phyloP scores from a whole-genome alignment of 805 yeast species.

The Peterozyma toletana region DNA sequence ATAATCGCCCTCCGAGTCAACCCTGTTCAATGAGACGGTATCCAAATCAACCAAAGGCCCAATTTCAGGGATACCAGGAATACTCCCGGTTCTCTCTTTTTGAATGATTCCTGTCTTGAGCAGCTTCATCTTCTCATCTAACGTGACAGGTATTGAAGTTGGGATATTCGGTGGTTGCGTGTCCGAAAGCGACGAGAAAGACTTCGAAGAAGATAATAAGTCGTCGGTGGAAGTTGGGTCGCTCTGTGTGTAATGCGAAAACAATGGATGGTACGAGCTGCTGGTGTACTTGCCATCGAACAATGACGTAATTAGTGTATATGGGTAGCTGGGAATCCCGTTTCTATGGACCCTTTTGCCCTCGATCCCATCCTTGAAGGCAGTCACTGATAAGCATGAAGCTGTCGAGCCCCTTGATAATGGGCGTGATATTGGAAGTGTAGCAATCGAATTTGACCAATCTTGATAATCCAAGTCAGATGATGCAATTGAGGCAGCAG shows the following conservation, averaged over 20 bases:
- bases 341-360: constrained; percentile 47
- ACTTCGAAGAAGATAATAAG: neutral
- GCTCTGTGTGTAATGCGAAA: too few relatives aligned
- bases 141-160: constrained; percentile 31
- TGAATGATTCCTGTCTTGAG: constrained; percentile 23
- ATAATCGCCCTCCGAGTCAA: neutral
- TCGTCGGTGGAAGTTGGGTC: neutral
- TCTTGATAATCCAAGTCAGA: constrained; percentile 19
- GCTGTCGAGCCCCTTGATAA: constrained; percentile 55
- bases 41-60: constrained; percentile 5
- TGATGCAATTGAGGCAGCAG: constrained; percentile 20
- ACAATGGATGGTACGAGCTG: neutral
- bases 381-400: constrained; percentile 65
- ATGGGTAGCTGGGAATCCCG: constrained; percentile 31
- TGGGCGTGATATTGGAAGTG: constrained; percentile 39
- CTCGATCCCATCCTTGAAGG: constrained; percentile 69
- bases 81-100: neutral
- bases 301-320: constrained; percentile 28
- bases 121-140: constrained; percentile 35
- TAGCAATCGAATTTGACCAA: constrained; percentile 4
- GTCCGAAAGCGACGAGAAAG: neutral
- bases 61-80: constrained; percentile 4
- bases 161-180: constrained; percentile 16
- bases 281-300: constrained; percentile 8
- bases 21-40: too few relatives aligned